These are phyloP conservation scores for Irpex sp. DNA, from an alignment of 1,284 basidiomycete genomes.

Conservation along the genomic window DNA sequence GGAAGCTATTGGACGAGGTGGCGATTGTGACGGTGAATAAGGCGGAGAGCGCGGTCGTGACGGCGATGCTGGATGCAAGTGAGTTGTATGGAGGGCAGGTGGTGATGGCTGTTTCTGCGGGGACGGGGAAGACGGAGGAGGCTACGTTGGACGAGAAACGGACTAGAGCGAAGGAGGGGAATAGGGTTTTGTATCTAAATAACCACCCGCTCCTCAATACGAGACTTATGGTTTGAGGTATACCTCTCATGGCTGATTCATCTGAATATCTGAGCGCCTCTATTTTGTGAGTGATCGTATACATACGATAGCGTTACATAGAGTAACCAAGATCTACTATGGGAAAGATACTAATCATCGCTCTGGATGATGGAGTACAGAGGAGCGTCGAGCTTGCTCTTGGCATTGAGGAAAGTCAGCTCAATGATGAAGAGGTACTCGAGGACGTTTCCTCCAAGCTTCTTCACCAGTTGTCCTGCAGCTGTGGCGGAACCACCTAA, in stretches of 20 bases:
- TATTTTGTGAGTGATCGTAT: too few species aligned
- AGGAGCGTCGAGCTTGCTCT: constrained; percentile 81
- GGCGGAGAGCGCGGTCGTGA: constrained; percentile 46
- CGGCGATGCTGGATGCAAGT: constrained; percentile 50
- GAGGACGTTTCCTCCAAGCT: constrained; percentile 80
- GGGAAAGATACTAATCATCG: constrained; percentile 48
- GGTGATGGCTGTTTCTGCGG: constrained; percentile 44
- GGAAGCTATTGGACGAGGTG: constrained; percentile 49
- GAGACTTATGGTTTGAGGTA: constrained; percentile 53
- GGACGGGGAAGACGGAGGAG: background rate
- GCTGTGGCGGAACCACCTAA: constrained; percentile 92
- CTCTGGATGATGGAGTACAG: constrained; percentile 82
- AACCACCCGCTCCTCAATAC: constrained; percentile 76
- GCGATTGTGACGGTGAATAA: constrained; percentile 59
- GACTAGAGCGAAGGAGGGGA: constrained; percentile 27
- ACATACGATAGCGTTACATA: background rate
- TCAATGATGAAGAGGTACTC: constrained; percentile 97
- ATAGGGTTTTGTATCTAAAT: constrained; percentile 69
- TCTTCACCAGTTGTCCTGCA: constrained; percentile 86
- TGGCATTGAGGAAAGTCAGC: constrained; percentile 79
- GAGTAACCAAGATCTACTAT: background rate
- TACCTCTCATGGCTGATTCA: constrained; percentile 2
- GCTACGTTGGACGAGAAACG: constrained; percentile 17
- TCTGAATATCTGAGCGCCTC: too few species aligned
- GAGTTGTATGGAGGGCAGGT: constrained; percentile 48